A percentile compares a stretch with the other conserved stretches of the same genome.
phyloP scores from a whole-genome alignment of 139 green algal species.

The Gonium pectorale region DNA sequence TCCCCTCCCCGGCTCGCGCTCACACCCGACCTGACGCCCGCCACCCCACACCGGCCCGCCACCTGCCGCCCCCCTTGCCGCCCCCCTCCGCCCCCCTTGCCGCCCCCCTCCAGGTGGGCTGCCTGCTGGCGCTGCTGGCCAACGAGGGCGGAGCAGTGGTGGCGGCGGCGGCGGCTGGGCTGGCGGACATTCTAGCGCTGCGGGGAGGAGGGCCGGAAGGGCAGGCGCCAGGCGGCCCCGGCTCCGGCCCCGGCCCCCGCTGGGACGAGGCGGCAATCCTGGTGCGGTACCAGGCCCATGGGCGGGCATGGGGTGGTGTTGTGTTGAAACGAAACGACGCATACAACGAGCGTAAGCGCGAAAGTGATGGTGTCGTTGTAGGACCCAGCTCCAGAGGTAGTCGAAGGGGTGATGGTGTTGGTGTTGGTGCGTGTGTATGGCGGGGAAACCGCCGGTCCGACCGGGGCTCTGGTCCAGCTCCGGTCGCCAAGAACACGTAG shows the following conservation, averaged over 20 bases:
- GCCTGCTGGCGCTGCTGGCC: slow-evolving; percentile 43
- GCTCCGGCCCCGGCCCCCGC: background rate
- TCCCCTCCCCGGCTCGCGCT: background rate
- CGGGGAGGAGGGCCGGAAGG: background rate
- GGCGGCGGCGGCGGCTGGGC: slow-evolving; percentile 32
- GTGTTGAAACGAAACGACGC: background rate
- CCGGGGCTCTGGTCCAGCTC: background rate
- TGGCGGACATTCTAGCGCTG: slow-evolving; percentile 39
- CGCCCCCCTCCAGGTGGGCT: slow-evolving; percentile 6
- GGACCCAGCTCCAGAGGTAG: background rate
- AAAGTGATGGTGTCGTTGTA: background rate
- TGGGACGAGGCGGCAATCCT: background rate
- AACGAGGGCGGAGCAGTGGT: slow-evolving; percentile 37
- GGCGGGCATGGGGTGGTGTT: background rate
- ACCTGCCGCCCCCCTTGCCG: background rate
- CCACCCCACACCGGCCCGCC: background rate
- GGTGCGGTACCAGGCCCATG: background rate
- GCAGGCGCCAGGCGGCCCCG: background rate
- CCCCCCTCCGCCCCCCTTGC: background rate
- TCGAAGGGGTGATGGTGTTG: background rate
- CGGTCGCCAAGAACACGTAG: background rate
- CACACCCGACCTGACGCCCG: background rate
- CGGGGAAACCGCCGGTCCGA: no score
- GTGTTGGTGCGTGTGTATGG: background rate
- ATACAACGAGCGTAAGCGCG: no score